Evolutionary conservation across 805 yeast species (phyloP).

Genomic region (Candida dendrica): DNA sequence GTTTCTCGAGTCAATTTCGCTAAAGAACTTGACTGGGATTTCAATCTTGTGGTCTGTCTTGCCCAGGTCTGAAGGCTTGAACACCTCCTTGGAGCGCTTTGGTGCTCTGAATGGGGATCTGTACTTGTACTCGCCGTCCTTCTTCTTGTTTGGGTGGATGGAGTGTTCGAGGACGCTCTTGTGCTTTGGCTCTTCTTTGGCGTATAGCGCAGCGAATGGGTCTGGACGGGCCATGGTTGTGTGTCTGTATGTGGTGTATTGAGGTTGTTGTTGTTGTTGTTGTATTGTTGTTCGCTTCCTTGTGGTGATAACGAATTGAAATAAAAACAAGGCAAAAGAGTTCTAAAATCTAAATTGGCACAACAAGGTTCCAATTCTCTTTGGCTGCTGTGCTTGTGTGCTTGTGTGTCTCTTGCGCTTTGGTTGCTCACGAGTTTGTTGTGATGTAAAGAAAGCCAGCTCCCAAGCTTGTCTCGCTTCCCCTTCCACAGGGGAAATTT

Average conservation of each 20-base stretch:
- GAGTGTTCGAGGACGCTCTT: background rate
- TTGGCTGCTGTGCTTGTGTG: too few species aligned
- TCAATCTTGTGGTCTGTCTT: background rate
- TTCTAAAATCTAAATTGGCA: too few species aligned
- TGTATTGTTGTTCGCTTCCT: too few species aligned
- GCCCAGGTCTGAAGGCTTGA: background rate
- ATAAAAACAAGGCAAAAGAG: too few species aligned
- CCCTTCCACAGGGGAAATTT: background rate
- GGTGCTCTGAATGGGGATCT: slow-evolving; percentile 9
- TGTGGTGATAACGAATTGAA: too few species aligned
- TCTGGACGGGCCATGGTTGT: background rate
- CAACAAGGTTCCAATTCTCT: too few species aligned
- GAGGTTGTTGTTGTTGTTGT: too few species aligned
- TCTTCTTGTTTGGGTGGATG: background rate
- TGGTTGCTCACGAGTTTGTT: too few species aligned
- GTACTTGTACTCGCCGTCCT: slow-evolving; percentile 4
- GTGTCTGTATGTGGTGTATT: too few species aligned
- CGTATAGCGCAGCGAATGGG: background rate
- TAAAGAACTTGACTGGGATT: slow-evolving; percentile 5
- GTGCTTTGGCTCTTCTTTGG: background rate
- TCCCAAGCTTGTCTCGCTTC: too few species aligned
- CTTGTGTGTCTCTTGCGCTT: too few species aligned
- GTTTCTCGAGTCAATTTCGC: slow-evolving; percentile 10
- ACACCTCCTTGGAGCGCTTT: background rate
- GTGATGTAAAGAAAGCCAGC: too few species aligned